Base-by-base conservation (phyloP, 148 eudicot species). In the Salicornia ramosissima region DNA sequence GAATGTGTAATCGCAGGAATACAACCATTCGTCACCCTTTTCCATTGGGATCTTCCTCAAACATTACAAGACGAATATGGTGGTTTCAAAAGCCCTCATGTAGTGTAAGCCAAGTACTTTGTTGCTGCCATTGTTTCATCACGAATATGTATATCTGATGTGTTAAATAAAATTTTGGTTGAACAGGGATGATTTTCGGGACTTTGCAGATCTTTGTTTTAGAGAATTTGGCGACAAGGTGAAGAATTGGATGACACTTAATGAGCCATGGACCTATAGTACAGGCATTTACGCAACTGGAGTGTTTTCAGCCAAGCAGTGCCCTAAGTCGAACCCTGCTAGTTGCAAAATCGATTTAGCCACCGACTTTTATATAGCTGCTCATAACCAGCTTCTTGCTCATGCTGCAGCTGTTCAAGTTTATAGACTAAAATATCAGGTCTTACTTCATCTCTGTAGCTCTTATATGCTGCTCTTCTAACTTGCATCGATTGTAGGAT, bases 211-310 rank as follows among this genome's bases (percentile, higher is more conserved):
- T 6, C 69, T 83, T 24, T 87, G 88, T 67, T 87, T 79, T 69
- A 64, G 67, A 19, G 77, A 69, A 61, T 87, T 74, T 60, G 91
- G 88, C 1, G 64, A 85, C 61, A 66, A 77, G 29, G 87, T 87
- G 58, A 85, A 87, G 78, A 64, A 79, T 64, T 87, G 91, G 91
- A 74, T 75, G 5, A 87, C 88, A 12, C 39, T 87, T 9, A 87
- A 87, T 30, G 91, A 87, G 71, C 88, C 91, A 2, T 79, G 71
- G 36, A 65, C 40, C 40, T 78, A 59, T 19, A 67, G 60, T 67
- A 6, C 19, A 2, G 46, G 24, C 6, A 69, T 78, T 6, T 77
- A 80, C 50, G 43, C 49, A 4, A 26, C 45, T 4, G 88, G 83
- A 34, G 11, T 11, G 30, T 36, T 21, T 18, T 71, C 91, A 58